Percentiles rank a stretch among this genome's conserved stretches.
phyloP scores from a whole-genome alignment of 2,329 filamentous ascomycete species.

The Diaporthe humulicola region DNA sequence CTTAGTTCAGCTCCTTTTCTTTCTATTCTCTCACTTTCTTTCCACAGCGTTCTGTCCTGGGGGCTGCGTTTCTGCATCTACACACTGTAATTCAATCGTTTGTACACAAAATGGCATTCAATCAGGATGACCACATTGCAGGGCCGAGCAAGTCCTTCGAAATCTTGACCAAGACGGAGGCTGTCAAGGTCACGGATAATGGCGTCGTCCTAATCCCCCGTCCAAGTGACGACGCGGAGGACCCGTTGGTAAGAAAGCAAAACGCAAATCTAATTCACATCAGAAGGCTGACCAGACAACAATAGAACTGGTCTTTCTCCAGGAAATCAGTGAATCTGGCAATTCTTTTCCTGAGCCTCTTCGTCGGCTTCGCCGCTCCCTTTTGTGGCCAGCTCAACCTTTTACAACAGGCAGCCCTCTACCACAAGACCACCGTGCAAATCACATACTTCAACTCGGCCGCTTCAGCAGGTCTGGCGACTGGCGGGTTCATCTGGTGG shows the following conservation, averaged over 20 bases:
- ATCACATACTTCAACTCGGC: constrained; percentile 52
- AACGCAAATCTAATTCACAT: background rate
- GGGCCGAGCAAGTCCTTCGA: constrained; percentile 17
- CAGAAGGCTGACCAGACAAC: background rate
- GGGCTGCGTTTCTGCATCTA: background rate
- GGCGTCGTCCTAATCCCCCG: constrained; percentile 54
- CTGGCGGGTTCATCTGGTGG: constrained; percentile 54
- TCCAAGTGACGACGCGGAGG: constrained; percentile 49
- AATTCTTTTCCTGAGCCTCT: constrained; percentile 52
- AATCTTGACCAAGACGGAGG: constrained; percentile 4
- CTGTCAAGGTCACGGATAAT: constrained; percentile 42
- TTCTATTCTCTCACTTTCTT: background rate
- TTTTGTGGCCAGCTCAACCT: constrained; percentile 53
- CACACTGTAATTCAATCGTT: background rate
- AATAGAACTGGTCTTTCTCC: constrained; percentile 49
- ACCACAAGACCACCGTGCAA: constrained; percentile 49
- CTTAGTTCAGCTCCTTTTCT: background rate
- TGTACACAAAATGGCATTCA: background rate
- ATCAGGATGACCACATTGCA: background rate
- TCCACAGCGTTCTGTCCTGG: background rate
- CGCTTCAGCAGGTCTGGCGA: constrained; percentile 54
- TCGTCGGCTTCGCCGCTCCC: constrained; percentile 51
- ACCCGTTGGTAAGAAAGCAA: constrained; percentile 48
- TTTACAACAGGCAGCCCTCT: constrained; percentile 50
- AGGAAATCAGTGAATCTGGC: constrained; percentile 50